These are phyloP conservation scores for Solanum aculeatissimum DNA, from an alignment of 305 asterid species.

Conservation along the genomic window DNA sequence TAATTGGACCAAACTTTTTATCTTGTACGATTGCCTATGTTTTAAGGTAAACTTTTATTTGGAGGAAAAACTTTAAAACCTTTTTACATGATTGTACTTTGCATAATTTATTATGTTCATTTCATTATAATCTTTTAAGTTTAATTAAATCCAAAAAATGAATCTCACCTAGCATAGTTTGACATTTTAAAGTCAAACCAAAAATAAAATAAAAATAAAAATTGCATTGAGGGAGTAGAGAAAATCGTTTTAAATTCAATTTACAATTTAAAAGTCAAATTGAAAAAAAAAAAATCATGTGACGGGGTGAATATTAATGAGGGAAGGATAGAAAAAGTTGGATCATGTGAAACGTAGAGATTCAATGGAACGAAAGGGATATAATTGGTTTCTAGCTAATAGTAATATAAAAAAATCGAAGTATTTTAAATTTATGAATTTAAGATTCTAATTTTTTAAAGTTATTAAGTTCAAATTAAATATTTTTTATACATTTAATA, in stretches of 20 bases:
- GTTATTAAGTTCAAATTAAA: not conserved
- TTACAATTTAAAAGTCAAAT: not conserved
- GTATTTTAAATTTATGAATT: not conserved
- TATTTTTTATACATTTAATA: not conserved
- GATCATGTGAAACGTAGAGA: not conserved
- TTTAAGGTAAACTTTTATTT: not conserved
- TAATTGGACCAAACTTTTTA: not conserved
- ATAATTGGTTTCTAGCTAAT: not conserved
- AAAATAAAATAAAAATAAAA: not conserved
- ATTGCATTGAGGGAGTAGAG: not conserved
- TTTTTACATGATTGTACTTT: not conserved
- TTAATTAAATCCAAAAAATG: not conserved
- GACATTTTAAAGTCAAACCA: not conserved
- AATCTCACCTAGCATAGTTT: not conserved
- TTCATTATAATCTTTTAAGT: not conserved
- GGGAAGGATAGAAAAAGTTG: not conserved
- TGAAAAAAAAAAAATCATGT: not conserved
- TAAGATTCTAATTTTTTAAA: not conserved
- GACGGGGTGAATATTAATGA: not conserved
- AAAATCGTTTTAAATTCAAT: no score
- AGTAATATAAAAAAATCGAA: rapidly evolving
- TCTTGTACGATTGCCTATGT: not conserved
- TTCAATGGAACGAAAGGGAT: not conserved
- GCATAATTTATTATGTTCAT: not conserved
- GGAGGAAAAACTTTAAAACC: not conserved